These are phyloP conservation scores for Taiozyma sp. DNA, from an alignment of 1,139 yeast species.

Conservation along the genomic window DNA sequence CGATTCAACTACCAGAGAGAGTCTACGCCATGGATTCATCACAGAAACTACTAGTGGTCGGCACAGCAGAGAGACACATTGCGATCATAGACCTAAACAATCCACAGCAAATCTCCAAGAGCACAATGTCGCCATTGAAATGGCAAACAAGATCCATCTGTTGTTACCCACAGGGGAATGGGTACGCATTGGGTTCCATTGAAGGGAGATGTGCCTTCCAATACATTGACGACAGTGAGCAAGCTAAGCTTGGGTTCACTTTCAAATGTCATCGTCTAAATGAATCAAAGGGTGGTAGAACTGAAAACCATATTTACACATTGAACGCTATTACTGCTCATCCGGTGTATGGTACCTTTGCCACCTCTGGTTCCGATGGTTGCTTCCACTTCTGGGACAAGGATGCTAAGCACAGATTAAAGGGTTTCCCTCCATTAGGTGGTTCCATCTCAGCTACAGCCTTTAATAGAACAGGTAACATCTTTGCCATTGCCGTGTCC, in stretches of 20 bases:
- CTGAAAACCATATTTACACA: conserved; percentile 58
- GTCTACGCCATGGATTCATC: conserved; percentile 86
- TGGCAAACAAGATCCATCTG: conserved; percentile 82
- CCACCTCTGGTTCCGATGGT: conserved; percentile 95
- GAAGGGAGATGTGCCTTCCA: conserved; percentile 98
- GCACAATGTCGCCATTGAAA: conserved; percentile 74
- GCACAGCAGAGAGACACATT: conserved; percentile 86
- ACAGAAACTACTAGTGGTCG: conserved; percentile 80
- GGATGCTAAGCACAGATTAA: conserved; percentile 83
- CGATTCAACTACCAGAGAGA: conserved; percentile 81
- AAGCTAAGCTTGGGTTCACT: conserved; percentile 68
- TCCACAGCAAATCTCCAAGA: conserved; percentile 80
- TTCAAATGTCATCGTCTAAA: conserved; percentile 87
- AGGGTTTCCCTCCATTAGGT: conserved; percentile 69
- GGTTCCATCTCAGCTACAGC: conserved; percentile 73
- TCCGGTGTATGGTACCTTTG: conserved; percentile 85
- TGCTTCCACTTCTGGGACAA: conserved; percentile 95
- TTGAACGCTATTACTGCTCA: conserved; percentile 83
- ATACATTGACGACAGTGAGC: conserved; percentile 80
- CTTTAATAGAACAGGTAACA: conserved; percentile 77
- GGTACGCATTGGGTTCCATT: conserved; percentile 87
- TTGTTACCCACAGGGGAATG: conserved; percentile 87
- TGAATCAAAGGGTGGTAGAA: conserved; percentile 28
- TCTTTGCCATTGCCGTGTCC: conserved; percentile 88
- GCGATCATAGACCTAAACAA: conserved; percentile 71